Base-by-base conservation (phyloP, 2,329 filamentous ascomycete genomes). In the Albophoma yamanashiensis region DNA sequence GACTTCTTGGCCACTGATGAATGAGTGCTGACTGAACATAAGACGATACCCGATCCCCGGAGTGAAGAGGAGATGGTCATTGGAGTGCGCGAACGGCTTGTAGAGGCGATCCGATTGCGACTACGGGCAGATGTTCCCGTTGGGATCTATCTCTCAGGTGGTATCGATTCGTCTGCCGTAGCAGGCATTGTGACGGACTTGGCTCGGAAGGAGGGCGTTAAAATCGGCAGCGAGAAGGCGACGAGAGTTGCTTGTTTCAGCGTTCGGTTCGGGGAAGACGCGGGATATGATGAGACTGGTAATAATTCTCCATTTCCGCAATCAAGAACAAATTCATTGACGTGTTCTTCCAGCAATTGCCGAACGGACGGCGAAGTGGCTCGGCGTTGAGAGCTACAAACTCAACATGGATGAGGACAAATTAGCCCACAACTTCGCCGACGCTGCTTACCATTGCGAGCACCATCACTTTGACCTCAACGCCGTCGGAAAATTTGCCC, bases 51-150 rank as follows among this genome's bases (percentile, higher is more conserved):
- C 0, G 80, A 82, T 38, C 67, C 69, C 0, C 73, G 79, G 2
- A 75, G 73, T 1, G 72, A 78, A 52, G 73, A 82, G 27, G 81
- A 84, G 50, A 79, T 83, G 70, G 72, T 83, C 2, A 60, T 70
- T 25, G 77, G 75, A 2, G 79, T 85, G 0, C 73, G 81, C 7
- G 69, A 80, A 53, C 73, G 73, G 2, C 65, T 85, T 15, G 66
- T 83, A 1, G 80, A 85, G 39, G 74, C 82, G 0, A 71, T 85
- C 14, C 75, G 75, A n/a, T 63, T 82, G 22, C 77, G 82, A 6
- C 70, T 85, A 12, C 74, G 78, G 20, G 82, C 82, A 1, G 83
- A 86, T 66, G 83, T 85, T 0, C 80, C 81, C 0, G 73, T 85
- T 3, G 83, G 80, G 2, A 71, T 86, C 58, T 85, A 82, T 60